Percentiles rank a stretch among this genome's conserved stretches.
Evolutionary conservation across 2,329 filamentous ascomycete genomes (phyloP).

Genomic region (Harringtonia lauricola): DNA sequence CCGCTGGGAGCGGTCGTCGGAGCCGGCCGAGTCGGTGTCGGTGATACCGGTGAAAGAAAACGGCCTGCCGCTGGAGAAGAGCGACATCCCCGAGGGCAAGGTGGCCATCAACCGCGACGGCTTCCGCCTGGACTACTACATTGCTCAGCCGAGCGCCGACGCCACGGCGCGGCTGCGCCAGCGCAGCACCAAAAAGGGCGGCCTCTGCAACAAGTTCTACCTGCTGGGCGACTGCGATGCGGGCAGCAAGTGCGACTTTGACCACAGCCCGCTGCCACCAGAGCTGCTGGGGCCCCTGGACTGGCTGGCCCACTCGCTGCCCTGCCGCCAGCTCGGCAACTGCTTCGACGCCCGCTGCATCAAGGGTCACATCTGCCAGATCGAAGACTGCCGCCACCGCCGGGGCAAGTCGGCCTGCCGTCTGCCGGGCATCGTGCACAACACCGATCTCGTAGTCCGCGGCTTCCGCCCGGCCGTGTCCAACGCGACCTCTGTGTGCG

Average conservation of each 20-base stretch:
- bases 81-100: conserved; percentile 16
- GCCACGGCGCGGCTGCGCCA: conserved; percentile 13
- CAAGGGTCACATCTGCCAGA: conserved; percentile 22
- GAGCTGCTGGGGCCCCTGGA: conserved; percentile 17
- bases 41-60: too few relatives aligned
- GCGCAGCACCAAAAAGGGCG: conserved; percentile 11
- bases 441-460: conserved; percentile 9
- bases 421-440: conserved; percentile 13
- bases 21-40: too few relatives aligned
- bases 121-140: conserved; percentile 19
- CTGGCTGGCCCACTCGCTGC: conserved; percentile 17
- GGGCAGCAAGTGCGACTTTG: conserved; percentile 17
- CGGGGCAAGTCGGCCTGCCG: conserved; percentile 20
- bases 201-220: conserved; percentile 19
- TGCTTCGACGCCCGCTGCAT: conserved; percentile 17
- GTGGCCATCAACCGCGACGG: conserved; percentile 17
- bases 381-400: conserved; percentile 18
- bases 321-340: conserved; percentile 16
- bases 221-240: conserved; percentile 14
- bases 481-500: too few relatives aligned
- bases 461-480: too few relatives aligned
- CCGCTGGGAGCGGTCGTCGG: too few relatives aligned
- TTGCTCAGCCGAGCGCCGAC: conserved; percentile 10
- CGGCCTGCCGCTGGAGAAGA: conserved; percentile 13
- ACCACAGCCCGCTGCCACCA: conserved; percentile 16